Evolutionary conservation across 1,139 yeast genomes (phyloP).

Genomic region (Sugiyamaella pinicola): DNA sequence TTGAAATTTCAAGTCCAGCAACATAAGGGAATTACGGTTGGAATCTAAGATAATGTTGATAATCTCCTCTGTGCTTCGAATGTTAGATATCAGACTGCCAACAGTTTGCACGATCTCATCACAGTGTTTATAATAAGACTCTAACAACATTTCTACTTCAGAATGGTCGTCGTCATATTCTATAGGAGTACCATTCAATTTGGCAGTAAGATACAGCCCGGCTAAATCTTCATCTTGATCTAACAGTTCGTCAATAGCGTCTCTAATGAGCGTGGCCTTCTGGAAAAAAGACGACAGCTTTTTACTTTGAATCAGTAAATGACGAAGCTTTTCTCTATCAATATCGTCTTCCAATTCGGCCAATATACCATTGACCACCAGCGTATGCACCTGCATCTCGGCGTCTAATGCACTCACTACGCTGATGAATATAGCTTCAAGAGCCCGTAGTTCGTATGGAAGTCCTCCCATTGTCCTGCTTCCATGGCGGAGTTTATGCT

Average conservation of each 20-base stretch:
- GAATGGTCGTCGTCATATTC: conserved; percentile 51
- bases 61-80: conserved; percentile 92
- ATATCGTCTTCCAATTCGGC: conserved; percentile 83
- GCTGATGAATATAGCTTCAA: conserved; percentile 83
- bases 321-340: conserved; percentile 78
- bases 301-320: conserved; percentile 78
- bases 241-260: conserved; percentile 80
- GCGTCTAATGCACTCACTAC: conserved; percentile 83
- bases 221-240: conserved; percentile 93
- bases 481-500: conserved; percentile 65
- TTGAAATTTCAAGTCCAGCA: conserved; percentile 82
- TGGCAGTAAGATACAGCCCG: conserved; percentile 73
- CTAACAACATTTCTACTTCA: conserved; percentile 91
- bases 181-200: conserved; percentile 41
- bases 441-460: conserved; percentile 81
- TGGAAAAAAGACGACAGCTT: conserved; percentile 79
- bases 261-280: conserved; percentile 78
- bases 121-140: conserved; percentile 90
- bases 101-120: conserved; percentile 96
- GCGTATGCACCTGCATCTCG: conserved; percentile 75
- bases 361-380: conserved; percentile 74
- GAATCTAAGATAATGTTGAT: conserved; percentile 94
- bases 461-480: conserved; percentile 43
- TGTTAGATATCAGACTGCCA: conserved; percentile 79
- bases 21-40: conserved; percentile 91